These are phyloP conservation scores for Penicillium herquei DNA, from an alignment of 495 filamentous ascomycete genomes.

Conservation along the genomic window DNA sequence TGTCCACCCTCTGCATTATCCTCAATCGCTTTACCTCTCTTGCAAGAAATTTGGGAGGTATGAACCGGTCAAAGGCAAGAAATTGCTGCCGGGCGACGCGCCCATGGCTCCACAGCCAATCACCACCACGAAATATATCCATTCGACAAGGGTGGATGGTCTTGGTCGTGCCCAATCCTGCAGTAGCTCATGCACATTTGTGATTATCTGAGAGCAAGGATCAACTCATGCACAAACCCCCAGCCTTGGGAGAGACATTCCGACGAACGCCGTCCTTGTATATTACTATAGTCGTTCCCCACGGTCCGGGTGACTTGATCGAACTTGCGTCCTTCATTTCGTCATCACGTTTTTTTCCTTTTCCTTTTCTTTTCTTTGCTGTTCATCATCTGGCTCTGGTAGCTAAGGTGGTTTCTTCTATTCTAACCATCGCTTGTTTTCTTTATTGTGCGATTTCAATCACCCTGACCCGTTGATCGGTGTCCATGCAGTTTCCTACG, in stretches of 20 bases:
- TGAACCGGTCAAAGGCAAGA: constrained; percentile 1
- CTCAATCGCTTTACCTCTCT: background rate
- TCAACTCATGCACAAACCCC: constrained; percentile 12
- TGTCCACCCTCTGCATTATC: constrained; percentile 2
- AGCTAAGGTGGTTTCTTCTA: constrained; percentile 28
- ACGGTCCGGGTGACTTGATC: constrained; percentile 11
- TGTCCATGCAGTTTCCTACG: constrained; percentile 29
- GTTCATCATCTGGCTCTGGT: constrained; percentile 35
- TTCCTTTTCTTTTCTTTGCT: constrained; percentile 13
- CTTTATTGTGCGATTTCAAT: constrained; percentile 3
- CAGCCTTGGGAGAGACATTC: constrained; percentile 1
- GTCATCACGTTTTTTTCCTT: constrained; percentile 22
- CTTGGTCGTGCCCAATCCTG: constrained; percentile 33
- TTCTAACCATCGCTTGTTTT: constrained; percentile 13
- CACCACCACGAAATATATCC: background rate
- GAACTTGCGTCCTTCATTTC: constrained; percentile 26
- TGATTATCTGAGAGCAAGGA: constrained; percentile 16
- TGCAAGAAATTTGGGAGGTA: background rate
- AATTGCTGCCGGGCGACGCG: constrained; percentile 22
- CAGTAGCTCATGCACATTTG: constrained; percentile 38
- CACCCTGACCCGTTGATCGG: constrained; percentile 44
- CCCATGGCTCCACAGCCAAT: constrained; percentile 21
- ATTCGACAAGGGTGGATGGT: constrained; percentile 13
- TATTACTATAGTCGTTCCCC: constrained; percentile 17
- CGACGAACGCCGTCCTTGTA: constrained; percentile 15